These are phyloP conservation scores for Hippophae rhamnoides DNA, from an alignment of 306 rosid species.

Conservation along the genomic window DNA sequence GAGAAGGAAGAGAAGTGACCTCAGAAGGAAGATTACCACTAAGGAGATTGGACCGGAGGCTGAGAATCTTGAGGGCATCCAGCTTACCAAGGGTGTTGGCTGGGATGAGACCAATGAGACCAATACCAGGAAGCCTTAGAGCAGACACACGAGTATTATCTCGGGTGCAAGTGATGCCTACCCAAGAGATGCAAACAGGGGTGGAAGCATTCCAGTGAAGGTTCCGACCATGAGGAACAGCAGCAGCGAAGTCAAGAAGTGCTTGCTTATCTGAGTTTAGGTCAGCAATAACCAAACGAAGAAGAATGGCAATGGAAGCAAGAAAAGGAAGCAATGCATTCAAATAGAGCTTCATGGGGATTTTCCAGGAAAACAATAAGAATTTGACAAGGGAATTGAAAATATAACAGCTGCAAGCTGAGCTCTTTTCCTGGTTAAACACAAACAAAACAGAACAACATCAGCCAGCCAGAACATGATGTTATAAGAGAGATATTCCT, in stretches of 20 bases:
- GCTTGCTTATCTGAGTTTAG: constrained; percentile 68
- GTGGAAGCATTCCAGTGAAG: constrained; percentile 52
- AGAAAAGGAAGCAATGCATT: constrained; percentile 32
- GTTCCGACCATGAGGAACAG: constrained; percentile 61
- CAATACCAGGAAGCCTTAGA: constrained; percentile 74
- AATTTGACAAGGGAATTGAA: constrained; percentile 19
- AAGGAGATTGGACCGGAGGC: constrained; percentile 83
- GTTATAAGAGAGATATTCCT: not conserved
- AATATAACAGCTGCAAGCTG: constrained; percentile 19
- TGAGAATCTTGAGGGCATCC: constrained; percentile 52
- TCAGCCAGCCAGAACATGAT: constrained; percentile 18
- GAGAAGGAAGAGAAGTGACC: constrained; percentile 71
- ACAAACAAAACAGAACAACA: constrained; percentile 22
- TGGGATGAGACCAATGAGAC: constrained; percentile 72
- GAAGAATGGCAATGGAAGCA: constrained; percentile 28
- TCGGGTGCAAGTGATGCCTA: constrained; percentile 54
- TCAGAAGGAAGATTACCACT: constrained; percentile 60
- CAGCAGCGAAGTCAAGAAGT: constrained; percentile 56
- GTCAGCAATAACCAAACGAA: constrained; percentile 47
- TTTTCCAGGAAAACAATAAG: constrained; percentile 14
- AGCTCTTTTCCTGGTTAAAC: constrained; percentile 47
- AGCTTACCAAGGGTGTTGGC: constrained; percentile 68
- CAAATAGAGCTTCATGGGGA: constrained; percentile 46
- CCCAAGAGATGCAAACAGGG: constrained; percentile 65
- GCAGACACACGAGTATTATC: constrained; percentile 39